Evolutionary conservation across 2,329 filamentous ascomycete genomes (phyloP).

Genomic region (Diaporthe sp.): DNA sequence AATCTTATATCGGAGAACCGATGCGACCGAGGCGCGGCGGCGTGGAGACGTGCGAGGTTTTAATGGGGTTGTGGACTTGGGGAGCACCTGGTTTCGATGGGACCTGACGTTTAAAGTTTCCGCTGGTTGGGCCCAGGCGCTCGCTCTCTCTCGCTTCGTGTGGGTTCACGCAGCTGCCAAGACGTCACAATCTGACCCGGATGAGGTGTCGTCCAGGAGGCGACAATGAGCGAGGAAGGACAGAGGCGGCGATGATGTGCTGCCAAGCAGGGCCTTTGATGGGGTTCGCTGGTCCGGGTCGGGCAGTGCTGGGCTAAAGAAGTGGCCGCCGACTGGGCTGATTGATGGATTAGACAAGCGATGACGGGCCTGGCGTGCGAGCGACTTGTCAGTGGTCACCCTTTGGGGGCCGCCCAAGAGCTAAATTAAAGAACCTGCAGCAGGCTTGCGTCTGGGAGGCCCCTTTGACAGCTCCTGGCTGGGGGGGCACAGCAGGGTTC

Average conservation of each 20-base stretch:
- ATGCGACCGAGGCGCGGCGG: constrained; percentile 21
- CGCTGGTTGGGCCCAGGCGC: constrained; percentile 18
- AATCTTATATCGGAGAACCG: constrained; percentile 20
- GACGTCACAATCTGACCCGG: constrained; percentile 25
- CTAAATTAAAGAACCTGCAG: constrained; percentile 23
- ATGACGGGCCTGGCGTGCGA: constrained; percentile 22
- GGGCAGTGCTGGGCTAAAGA: constrained; percentile 12
- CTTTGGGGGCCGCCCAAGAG: not conserved
- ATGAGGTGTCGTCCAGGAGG: constrained; percentile 3
- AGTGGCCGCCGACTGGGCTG: constrained; percentile 1
- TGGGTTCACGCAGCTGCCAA: constrained; percentile 26
- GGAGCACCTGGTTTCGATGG: constrained; percentile 22
- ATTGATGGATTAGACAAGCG: constrained; percentile 30
- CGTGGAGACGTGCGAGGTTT: constrained; percentile 29
- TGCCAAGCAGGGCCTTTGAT: constrained; percentile 20
- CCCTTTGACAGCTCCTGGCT: constrained; percentile 22
- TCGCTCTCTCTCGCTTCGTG: constrained; percentile 30
- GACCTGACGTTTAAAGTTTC: constrained; percentile 30
- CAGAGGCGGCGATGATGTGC: constrained; percentile 18
- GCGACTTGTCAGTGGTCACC: not conserved
- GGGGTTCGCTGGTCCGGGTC: not conserved
- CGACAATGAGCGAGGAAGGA: constrained; percentile 1
- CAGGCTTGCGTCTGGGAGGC: constrained; percentile 26
- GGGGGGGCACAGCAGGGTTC: not conserved
- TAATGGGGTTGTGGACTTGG: constrained; percentile 23